Base-by-base conservation (phyloP, 2,329 filamentous ascomycete species). In the Penicillium crustosum region DNA sequence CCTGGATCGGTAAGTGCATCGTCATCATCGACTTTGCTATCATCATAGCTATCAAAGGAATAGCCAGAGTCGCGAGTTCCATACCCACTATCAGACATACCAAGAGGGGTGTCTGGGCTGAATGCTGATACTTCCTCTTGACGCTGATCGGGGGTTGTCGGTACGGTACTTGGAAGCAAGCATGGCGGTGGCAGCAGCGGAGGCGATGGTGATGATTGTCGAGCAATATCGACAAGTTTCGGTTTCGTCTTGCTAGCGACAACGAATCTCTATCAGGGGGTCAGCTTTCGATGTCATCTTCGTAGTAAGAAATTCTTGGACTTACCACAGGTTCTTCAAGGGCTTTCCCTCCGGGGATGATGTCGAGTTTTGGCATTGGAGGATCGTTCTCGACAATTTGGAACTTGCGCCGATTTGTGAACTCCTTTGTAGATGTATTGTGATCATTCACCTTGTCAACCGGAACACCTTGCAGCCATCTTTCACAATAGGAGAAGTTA, bases 91-190 rank as follows among this genome's bases (percentile, higher is more conserved):
- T 75, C 73, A 5, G 70, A 70, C 55, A 72, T 68, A 9, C 73
- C 70, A 2, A 73, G 57, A 8, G 74, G 73, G 1, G 74, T 76
- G 27, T 76, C 74, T 27, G 74, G 74, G 36, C 74, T 76, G 49
- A 76, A 76, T 2, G 71, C 74, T 8, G 74, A 76, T 42, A 76
- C 65, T 58, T 76, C 74, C 36, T 70, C 67, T 50, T 71, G 66
- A 7, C 65, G 63, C 27, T 70, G 69, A 55, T 75, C 71, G 2
- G 73, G 73, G 0, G 73, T 76, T 13, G 68, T 72, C 5, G 73
- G 73, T 19, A 73, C 53, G 17, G 65, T 58, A 15, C 68, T 65
- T 15, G 66, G 66, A 8, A 53, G 47, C n/a, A 63, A 38, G 13
- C 60, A 55, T 10, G 64, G 64, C 7, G 65, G 69, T 7, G 66